Evolutionary conservation across 2,329 filamentous ascomycete genomes (phyloP).

Genomic region (Polytolypa hystricis): DNA sequence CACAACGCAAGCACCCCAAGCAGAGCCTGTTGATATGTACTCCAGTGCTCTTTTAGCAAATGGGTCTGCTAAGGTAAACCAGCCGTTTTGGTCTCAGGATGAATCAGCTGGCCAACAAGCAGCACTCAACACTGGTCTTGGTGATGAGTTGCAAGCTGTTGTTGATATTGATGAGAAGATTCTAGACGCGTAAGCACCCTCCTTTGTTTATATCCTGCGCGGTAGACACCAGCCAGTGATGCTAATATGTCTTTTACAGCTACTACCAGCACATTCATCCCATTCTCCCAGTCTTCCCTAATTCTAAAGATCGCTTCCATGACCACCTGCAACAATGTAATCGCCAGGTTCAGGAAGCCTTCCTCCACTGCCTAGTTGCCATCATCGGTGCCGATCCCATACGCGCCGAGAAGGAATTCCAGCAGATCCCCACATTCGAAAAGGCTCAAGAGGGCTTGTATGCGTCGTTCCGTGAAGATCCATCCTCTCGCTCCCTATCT

Average conservation of each 20-base stretch:
- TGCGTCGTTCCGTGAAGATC: conserved; percentile 28
- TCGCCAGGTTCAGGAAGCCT: conserved; percentile 31
- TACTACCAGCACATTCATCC: conserved; percentile 33
- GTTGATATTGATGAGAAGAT: conserved; percentile 29
- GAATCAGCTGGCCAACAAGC: conserved; percentile 10
- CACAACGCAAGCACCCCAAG: conserved; percentile 9
- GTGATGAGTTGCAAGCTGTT: conserved; percentile 24
- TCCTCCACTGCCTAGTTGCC: conserved; percentile 29
- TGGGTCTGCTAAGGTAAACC: conserved; percentile 24
- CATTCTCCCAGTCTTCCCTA: conserved; percentile 30
- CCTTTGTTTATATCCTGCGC: not conserved
- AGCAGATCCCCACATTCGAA: conserved; percentile 24
- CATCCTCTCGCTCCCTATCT: conserved; percentile 21
- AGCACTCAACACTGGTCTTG: conserved; percentile 22
- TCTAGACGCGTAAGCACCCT: conserved; percentile 26
- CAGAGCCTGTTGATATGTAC: conserved; percentile 12
- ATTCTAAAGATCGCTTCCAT: conserved; percentile 27
- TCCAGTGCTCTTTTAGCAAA: conserved; percentile 27
- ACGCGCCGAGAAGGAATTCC: conserved; percentile 24
- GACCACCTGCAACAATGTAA: conserved; percentile 29
- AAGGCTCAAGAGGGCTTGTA: conserved; percentile 31
- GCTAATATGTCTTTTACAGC: conserved; percentile 14
- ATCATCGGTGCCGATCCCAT: conserved; percentile 27
- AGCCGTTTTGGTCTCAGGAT: conserved; percentile 29
- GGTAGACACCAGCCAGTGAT: no score